These are phyloP conservation scores for Flaveria robusta DNA, from an alignment of 129 eudicot species.

Conservation along the genomic window DNA sequence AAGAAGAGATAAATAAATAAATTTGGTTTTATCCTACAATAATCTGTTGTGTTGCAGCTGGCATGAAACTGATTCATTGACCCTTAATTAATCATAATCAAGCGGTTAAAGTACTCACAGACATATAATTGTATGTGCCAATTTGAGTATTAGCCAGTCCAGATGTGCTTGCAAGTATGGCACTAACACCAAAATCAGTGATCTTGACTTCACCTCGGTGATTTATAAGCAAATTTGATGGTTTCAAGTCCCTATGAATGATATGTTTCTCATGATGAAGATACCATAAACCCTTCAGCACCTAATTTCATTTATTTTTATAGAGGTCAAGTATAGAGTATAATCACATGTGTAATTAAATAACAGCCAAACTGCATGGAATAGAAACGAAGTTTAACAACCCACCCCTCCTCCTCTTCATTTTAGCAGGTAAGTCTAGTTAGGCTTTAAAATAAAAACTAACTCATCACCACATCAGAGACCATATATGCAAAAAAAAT, in stretches of 20 bases:
- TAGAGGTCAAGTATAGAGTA: neutral
- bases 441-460: neutral
- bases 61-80: conserved; percentile 1
- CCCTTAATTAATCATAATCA: neutral
- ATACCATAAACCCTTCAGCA: conserved; percentile 86
- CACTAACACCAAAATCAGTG: conserved; percentile 98
- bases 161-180: conserved; percentile 85
- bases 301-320: conserved; percentile 43
- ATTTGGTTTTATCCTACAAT: neutral
- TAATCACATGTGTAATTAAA: neutral
- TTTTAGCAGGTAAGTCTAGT: neutral
- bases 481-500: neutral
- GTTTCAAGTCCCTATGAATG: conserved; percentile 92
- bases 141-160: conserved; percentile 87
- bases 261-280: conserved; percentile 97
- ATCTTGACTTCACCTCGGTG: conserved; percentile 96
- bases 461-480: neutral
- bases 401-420: neutral
- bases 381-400: neutral
- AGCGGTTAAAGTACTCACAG: conserved; percentile 62
- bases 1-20: neutral
- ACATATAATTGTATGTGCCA: conserved; percentile 96
- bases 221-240: conserved; percentile 90
- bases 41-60: conserved; percentile 1
- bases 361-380: neutral